Evolutionary conservation across 257 asterid genomes (phyloP), one percentile per base, ranked within the genome.

Genomic region (Przewalskia tangutica): DNA sequence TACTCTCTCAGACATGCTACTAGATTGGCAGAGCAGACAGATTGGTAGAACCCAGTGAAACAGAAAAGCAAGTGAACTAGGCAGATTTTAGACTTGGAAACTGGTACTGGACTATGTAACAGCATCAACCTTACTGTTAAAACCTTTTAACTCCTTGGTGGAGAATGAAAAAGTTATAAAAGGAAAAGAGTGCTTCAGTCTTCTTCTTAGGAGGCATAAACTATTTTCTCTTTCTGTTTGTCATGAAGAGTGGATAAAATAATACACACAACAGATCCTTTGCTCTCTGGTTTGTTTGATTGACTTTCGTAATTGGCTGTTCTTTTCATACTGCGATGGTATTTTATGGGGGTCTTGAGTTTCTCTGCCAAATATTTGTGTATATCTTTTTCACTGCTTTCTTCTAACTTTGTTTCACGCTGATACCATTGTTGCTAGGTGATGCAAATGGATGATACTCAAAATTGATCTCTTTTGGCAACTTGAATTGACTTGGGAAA

Each of bases 401-500:
- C 53, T 77, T 54, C 17, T 54, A 13, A 77, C 46, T 54, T 77
- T 40, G 32, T 66, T 55, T 23, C 46, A 20, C 2, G 6, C 27
- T 76, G 63, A 12, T 76, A 76, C 63, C 54, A n/a, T 60, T 40
- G 55, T 79, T 60, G 3, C 82, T 60, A 79, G 82, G 48, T 79
- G 58, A 59, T 79, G 27, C 68, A 50, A 79, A 4, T 5, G 82
- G 62, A 60, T 46, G 23, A 59, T 62, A 63, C 18, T 18, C 73
- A 59, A 79, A n/a, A 34, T 34, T 77, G 36, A 36, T 77, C 65
- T 77, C 68, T 54, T 44, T 44, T 20, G 56, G 58, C 14, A 46
- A 44, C 71, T 42, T 79, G 82, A 79, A 59, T 46, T 71, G 79
- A 71, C 59, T 71, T 46, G 79, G 79, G 40, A 71, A 46, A 53